Conservation (phyloP, 495 filamentous ascomycete species). For the Daldinia grandis region DNA sequence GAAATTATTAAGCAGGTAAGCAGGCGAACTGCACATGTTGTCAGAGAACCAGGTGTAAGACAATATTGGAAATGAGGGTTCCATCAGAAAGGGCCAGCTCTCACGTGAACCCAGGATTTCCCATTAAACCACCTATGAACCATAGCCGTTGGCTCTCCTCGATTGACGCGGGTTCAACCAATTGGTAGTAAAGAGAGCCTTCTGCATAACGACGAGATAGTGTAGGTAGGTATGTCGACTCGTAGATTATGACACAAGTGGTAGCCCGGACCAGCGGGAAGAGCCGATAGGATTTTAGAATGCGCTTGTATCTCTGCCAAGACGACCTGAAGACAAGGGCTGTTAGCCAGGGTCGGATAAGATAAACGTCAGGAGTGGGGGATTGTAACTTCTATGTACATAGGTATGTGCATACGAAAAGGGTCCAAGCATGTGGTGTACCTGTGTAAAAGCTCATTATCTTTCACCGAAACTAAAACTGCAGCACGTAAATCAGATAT, state of each 20-base stretch:
- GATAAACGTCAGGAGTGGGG: not conserved
- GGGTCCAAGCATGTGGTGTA: too few relatives aligned
- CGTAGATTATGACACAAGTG: not conserved
- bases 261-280: not conserved
- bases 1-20: conserved; percentile 21
- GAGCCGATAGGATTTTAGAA: not conserved
- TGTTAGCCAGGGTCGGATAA: not conserved
- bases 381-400: not conserved
- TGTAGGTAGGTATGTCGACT: not conserved
- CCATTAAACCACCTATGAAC: not conserved
- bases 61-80: not conserved
- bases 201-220: not conserved
- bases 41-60: not conserved
- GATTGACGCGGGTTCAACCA: not conserved
- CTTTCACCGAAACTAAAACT: not conserved
- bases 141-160: not conserved
- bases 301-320: not conserved
- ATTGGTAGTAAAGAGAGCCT: not conserved
- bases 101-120: not conserved
- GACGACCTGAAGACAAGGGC: not conserved
- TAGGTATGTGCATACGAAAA: too few relatives aligned
- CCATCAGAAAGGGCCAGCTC: not conserved
- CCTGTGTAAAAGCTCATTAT: not conserved
- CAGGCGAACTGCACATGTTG: not conserved
- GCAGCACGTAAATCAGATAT: not conserved